Evolutionary conservation across 139 green algal species (phyloP).

Genomic region (Parachlorella kessleri): DNA sequence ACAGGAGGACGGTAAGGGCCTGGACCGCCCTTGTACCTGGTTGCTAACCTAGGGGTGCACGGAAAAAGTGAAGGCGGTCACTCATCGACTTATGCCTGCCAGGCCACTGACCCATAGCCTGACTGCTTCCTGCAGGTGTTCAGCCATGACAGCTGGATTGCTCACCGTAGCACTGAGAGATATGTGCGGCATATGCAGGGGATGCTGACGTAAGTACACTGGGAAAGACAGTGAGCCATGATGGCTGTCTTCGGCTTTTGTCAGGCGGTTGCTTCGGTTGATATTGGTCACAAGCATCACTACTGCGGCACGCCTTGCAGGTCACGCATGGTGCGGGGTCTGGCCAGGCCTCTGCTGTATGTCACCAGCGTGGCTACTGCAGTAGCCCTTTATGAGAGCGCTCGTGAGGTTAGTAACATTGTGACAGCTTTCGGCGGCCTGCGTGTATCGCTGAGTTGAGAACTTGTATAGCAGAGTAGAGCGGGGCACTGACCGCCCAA

Average conservation of each 20-base stretch:
- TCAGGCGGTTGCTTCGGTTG: too few species aligned
- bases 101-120: too few species aligned
- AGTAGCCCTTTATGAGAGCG: not conserved
- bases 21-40: too few species aligned
- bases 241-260: too few species aligned
- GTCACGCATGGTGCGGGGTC: not conserved
- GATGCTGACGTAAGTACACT: not conserved
- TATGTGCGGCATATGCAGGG: not conserved
- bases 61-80: too few species aligned
- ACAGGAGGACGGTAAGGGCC: not conserved
- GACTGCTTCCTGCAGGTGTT: not conserved
- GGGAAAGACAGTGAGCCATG: not conserved
- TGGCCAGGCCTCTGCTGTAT: constrained; percentile 1
- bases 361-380: not conserved
- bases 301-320: not conserved
- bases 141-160: not conserved
- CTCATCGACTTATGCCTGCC: too few species aligned
- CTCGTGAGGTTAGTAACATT: constrained; percentile 4
- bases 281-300: too few species aligned
- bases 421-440: too few species aligned
- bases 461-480: too few species aligned
- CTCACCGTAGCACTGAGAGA: not conserved
- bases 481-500: too few species aligned
- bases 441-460: too few species aligned
- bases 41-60: too few species aligned